Percentiles rank a stretch among this genome's conserved stretches.
phyloP scores from a whole-genome alignment of 2,329 filamentous ascomycete genomes.

The Hypocrella siamensis region DNA sequence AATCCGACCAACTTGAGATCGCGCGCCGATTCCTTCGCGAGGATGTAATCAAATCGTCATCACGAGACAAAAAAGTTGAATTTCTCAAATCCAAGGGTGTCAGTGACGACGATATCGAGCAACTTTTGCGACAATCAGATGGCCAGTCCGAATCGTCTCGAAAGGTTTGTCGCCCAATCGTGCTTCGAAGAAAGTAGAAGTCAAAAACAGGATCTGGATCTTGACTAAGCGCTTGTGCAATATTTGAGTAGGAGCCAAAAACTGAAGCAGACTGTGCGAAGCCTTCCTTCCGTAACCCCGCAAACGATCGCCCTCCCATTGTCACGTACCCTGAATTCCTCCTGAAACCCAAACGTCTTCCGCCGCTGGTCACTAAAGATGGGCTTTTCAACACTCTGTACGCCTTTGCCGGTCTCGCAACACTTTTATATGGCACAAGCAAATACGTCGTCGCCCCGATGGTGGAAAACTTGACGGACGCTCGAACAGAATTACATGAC shows the following conservation, averaged over 20 bases:
- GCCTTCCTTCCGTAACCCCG: conserved; percentile 9
- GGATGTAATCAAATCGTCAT: conserved; percentile 51
- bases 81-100: conserved; percentile 72
- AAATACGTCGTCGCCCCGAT: conserved; percentile 53
- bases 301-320: conserved; percentile 38
- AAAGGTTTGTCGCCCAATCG: conserved; percentile 9
- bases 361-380: conserved; percentile 45
- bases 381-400: conserved; percentile 45
- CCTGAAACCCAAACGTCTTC: conserved; percentile 35
- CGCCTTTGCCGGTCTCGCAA: conserved; percentile 39
- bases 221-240: no score
- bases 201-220: no score
- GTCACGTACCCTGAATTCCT: conserved; percentile 59
- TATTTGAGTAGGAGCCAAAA: not conserved
- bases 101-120: conserved; percentile 47
- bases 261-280: conserved; percentile 5
- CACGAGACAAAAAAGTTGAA: conserved; percentile 54
- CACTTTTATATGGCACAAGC: conserved; percentile 53
- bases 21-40: conserved; percentile 65
- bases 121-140: conserved; percentile 33
- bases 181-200: no score
- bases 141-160: conserved; percentile 3
- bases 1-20: conserved; percentile 33
- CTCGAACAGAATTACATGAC: conserved; percentile 35
- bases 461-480: conserved; percentile 33